Evolutionary conservation across 2,329 filamentous ascomycete genomes (phyloP), one percentile per base, ranked within the genome.

Genomic region (Zalaria obscura): DNA sequence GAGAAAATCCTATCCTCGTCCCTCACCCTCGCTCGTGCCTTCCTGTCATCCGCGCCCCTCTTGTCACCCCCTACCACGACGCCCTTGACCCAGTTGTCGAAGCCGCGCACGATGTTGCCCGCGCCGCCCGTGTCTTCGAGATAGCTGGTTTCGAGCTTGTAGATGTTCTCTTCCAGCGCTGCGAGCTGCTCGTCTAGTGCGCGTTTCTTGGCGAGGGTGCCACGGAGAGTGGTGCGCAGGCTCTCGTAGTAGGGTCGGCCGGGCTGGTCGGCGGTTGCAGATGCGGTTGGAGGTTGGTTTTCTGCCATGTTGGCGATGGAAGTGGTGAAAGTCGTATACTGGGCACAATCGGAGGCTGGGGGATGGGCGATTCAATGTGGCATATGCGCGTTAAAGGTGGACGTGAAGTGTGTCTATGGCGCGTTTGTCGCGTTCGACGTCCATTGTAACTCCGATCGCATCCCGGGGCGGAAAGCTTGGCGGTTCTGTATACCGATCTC

Each of bases 71-170:
- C 56, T 3, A 65, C 69, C 50, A 76, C 70, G 7, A 78, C 71
- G 3, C 72, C 88, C 63, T 98, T 98, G 69, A 94, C 93, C 66
- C 96, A 98, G 58, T 87, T 93, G 61, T 98, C 91, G 61, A 98
- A 98, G 25, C 91, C 91, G 38, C 84, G 87, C 59, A 98, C 89
- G 57, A 98, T 96, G 66, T 98, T 98, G 36, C 91, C 91, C 18
- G 75, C 75, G 52, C 72, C 77, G 9, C 79, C 80, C 4, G 87
- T 93, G 54, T 86, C 86, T 60, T 96, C 89, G 40, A 98, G 77
- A 60, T 98, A 98, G 11, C 80, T 73, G 44, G 80, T 77, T 61
- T 98, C 91, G 55, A 85, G 81, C 48, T 81, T 78, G 57, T 75
- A 78, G 53, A 98, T 96, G 49, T 75, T 73, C 39, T 93, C 84